These are phyloP conservation scores for Rutstroemia sydowiana DNA, from an alignment of 2,329 filamentous ascomycete species.

Conservation along the genomic window DNA sequence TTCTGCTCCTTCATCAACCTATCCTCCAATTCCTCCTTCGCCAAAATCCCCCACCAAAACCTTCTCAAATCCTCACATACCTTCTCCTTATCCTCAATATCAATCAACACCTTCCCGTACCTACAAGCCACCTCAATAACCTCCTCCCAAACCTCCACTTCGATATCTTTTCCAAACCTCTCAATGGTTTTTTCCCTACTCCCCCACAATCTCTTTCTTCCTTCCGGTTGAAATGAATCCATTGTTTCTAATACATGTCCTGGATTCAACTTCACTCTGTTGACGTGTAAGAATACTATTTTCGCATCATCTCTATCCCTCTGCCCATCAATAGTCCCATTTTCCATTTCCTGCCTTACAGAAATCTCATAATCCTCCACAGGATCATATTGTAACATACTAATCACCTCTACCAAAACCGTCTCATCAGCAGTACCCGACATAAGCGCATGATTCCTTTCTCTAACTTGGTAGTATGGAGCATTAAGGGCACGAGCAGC, in stretches of 20 bases:
- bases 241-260: background rate
- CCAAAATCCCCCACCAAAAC: constrained; percentile 7
- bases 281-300: constrained; percentile 3
- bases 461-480: constrained; percentile 7
- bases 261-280: constrained; percentile 6
- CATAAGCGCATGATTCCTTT: constrained; percentile 3
- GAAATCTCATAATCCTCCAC: background rate
- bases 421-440: background rate
- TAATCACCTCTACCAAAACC: background rate
- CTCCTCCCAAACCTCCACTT: constrained; percentile 6
- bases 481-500: background rate
- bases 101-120: background rate
- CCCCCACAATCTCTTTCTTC: constrained; percentile 1
- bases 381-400: constrained; percentile 7
- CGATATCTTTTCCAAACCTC: constrained; percentile 5
- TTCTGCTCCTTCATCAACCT: background rate
- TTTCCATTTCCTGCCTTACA: too few species aligned
- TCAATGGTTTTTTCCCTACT: background rate
- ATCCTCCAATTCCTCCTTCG: background rate
- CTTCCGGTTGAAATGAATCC: background rate
- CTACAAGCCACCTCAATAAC: constrained; percentile 9
- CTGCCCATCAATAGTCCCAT: too few species aligned
- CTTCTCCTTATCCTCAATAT: background rate
- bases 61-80: constrained; percentile 4
- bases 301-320: background rate